Conservation (phyloP, 805 yeast genomes). For the Teunomyces funiuensis region DNA sequence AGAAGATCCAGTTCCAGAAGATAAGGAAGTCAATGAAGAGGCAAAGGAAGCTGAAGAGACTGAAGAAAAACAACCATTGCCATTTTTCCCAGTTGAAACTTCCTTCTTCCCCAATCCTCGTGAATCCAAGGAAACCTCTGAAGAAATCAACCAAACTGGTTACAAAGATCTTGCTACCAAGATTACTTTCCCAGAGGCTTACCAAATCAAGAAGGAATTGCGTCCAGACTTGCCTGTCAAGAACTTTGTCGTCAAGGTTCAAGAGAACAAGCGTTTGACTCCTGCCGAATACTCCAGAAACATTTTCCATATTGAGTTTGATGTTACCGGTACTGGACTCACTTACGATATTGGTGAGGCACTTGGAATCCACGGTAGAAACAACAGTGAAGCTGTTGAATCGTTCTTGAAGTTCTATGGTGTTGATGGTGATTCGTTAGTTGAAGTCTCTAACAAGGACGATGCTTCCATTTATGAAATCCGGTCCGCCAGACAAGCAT, state of each 20-base stretch:
- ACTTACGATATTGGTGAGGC: constrained; percentile 96
- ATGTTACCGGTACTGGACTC: constrained; percentile 84
- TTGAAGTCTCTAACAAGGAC: constrained; percentile 72
- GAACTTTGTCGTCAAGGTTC: constrained; percentile 84
- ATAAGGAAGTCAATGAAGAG: constrained; percentile 21
- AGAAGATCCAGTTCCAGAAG: constrained; percentile 36
- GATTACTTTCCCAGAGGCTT: constrained; percentile 82
- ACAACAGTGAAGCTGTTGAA: constrained; percentile 61
- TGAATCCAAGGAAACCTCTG: constrained; percentile 32
- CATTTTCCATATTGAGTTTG: constrained; percentile 95
- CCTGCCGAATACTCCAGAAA: constrained; percentile 88
- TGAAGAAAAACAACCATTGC: constrained; percentile 29
- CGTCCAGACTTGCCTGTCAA: constrained; percentile 89
- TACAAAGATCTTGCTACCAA: constrained; percentile 60
- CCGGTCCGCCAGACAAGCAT: constrained; percentile 79
- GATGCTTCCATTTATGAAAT: constrained; percentile 57
- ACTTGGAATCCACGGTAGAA: constrained; percentile 90
- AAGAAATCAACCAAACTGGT: constrained; percentile 36
- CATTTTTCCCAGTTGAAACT: constrained; percentile 59
- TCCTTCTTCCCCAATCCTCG: constrained; percentile 67
- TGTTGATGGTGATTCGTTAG: constrained; percentile 63
- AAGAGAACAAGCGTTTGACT: constrained; percentile 88
- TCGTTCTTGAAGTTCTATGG: constrained; percentile 73
- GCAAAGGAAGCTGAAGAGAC: constrained; percentile 18
- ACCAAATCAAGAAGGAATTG: constrained; percentile 50